These are phyloP conservation scores for Talaromyces liani DNA, from an alignment of 495 filamentous ascomycete species.

Conservation along the genomic window DNA sequence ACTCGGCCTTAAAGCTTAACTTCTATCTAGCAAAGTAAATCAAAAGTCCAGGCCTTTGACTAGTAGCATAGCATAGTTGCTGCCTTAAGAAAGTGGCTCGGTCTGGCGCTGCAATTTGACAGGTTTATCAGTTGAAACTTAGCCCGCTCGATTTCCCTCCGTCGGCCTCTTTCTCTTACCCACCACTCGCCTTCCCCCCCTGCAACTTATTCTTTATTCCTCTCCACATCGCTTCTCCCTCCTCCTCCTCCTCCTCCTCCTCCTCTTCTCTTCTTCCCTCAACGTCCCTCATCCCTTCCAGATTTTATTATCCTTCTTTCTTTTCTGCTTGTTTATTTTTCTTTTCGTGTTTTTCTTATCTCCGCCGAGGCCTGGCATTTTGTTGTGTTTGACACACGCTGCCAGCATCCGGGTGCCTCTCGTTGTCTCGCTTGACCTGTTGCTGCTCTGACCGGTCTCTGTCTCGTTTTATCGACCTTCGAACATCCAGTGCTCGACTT, in stretches of 20 bases:
- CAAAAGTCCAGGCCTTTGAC: conserved; percentile 14
- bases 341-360: conserved; percentile 15
- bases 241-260: background rate
- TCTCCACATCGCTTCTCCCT: background rate
- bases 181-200: background rate
- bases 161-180: background rate
- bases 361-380: conserved; percentile 19
- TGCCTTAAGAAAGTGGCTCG: conserved; percentile 3
- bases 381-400: conserved; percentile 45
- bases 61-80: background rate
- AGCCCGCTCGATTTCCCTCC: background rate
- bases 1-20: no score
- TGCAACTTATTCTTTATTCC: background rate
- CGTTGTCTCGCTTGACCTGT: conserved; percentile 24
- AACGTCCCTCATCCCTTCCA: background rate
- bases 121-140: background rate
- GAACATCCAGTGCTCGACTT: conserved; percentile 20
- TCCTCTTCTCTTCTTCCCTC: conserved; percentile 8
- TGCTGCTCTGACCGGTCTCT: conserved; percentile 6
- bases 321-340: conserved; percentile 15
- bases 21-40: background rate
- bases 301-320: conserved; percentile 13
- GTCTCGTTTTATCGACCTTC: conserved; percentile 12
- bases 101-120: background rate
- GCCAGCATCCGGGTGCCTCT: conserved; percentile 27